Evolutionary conservation across 768 basidiomycete species (phyloP).

Genomic region (Hericium rajendrae): DNA sequence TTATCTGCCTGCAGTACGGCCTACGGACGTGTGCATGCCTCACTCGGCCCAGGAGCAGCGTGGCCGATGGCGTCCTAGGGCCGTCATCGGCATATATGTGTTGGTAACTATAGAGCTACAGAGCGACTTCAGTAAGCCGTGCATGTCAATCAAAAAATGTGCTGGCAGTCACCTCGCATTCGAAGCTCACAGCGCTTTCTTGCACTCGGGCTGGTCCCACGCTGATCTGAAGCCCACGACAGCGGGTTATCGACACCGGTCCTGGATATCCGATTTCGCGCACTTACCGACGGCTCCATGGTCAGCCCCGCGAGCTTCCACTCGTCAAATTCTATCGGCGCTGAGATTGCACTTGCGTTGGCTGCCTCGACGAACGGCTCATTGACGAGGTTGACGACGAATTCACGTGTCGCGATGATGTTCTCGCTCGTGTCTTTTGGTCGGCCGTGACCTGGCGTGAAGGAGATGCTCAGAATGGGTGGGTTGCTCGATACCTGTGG

Average conservation of each 20-base stretch:
- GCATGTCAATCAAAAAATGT: no score
- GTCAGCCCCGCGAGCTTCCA: constrained; percentile 56
- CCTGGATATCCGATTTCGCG: neutral
- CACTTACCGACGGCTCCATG: constrained; percentile 40
- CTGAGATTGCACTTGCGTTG: constrained; percentile 44
- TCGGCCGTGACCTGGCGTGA: constrained; percentile 32
- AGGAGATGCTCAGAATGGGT: constrained; percentile 55
- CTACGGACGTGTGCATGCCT: constrained; percentile 43
- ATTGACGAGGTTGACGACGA: constrained; percentile 64
- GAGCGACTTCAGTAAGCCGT: no score
- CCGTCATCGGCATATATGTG: constrained; percentile 33
- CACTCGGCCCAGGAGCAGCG: constrained; percentile 44
- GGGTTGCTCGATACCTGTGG: constrained; percentile 52
- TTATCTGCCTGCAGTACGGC: constrained; percentile 36
- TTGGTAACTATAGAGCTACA: constrained; percentile 39
- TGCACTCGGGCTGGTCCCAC: constrained; percentile 44
- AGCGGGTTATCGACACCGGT: neutral
- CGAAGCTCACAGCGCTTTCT: constrained; percentile 50
- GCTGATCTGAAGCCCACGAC: neutral
- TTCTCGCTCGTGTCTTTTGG: constrained; percentile 59
- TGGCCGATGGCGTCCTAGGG: constrained; percentile 29
- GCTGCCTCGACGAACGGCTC: constrained; percentile 52
- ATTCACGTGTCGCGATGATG: constrained; percentile 54
- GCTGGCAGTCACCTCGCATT: constrained; percentile 41
- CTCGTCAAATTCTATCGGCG: constrained; percentile 42